phyloP scores from a whole-genome alignment of 768 basidiomycete genomes.

The Suillus placidus region DNA sequence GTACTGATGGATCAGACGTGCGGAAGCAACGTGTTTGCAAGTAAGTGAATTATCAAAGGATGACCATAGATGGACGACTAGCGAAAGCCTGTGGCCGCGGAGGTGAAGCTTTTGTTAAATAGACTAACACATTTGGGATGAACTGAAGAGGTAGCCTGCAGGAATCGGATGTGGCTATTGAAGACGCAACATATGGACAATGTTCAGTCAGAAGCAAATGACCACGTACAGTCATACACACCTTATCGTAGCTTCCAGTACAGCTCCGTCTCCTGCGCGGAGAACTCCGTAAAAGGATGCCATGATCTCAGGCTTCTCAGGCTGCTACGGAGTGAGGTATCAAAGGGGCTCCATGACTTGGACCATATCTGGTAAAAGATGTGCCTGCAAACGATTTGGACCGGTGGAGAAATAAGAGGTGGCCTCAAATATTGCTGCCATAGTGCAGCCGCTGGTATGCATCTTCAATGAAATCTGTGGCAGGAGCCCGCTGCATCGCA shows the following conservation, averaged over 20 bases:
- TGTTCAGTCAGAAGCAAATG: not conserved
- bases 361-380: not conserved
- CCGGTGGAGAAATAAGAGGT: not conserved
- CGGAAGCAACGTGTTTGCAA: conserved; percentile 38
- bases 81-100: conserved; percentile 3
- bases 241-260: conserved; percentile 5
- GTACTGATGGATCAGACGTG: conserved; percentile 32
- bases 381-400: not conserved
- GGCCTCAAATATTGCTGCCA: not conserved
- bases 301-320: not conserved
- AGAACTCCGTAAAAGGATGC: not conserved
- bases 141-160: not conserved
- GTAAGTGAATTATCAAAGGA: conserved; percentile 33
- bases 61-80: not conserved
- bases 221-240: not conserved
- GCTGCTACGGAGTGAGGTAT: conserved; percentile 5
- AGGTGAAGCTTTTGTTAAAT: conserved; percentile 6
- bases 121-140: not conserved
- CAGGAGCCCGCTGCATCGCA: conserved; percentile 1
- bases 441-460: not conserved
- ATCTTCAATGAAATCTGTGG: not conserved
- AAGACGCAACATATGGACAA: not conserved
- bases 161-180: not conserved
- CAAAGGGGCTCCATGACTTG: conserved; percentile 1
- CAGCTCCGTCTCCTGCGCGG: not conserved